Conservation (phyloP, 73 alveolate genomes). For the Paramecium octaurelia region DNA sequence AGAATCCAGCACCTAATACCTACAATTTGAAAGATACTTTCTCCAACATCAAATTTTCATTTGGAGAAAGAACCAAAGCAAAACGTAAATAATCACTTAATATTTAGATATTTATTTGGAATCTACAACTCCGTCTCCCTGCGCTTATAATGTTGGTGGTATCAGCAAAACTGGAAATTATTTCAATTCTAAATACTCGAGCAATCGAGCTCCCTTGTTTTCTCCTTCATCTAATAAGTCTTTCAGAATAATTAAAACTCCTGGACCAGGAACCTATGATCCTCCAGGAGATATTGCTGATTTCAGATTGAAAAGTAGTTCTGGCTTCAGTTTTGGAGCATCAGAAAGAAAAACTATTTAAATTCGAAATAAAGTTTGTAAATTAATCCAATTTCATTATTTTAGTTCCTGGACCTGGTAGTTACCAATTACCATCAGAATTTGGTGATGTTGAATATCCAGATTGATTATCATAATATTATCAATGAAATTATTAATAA, state of each 20-base stretch:
- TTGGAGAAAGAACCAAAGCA: slow-evolving; percentile 51
- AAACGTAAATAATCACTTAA: background rate
- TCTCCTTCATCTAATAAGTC: background rate
- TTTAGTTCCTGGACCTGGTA: slow-evolving; percentile 40
- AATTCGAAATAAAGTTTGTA: slow-evolving; percentile 8
- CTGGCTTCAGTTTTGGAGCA: background rate
- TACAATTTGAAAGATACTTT: background rate
- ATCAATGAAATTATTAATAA: background rate
- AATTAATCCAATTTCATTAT: background rate
- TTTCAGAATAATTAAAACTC: background rate
- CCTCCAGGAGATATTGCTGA: slow-evolving; percentile 51
- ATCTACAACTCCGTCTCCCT: slow-evolving; percentile 13
- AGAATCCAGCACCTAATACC: slow-evolving; percentile 24
- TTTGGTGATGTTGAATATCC: slow-evolving; percentile 52
- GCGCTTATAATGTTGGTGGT: slow-evolving; percentile 21
- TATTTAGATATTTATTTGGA: background rate
- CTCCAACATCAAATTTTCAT: background rate
- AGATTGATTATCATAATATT: background rate
- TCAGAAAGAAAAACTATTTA: background rate
- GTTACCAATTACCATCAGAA: slow-evolving; percentile 35
- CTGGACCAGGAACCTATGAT: slow-evolving; percentile 53
- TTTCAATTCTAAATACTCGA: background rate
- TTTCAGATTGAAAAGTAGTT: slow-evolving; percentile 10
- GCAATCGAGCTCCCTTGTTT: slow-evolving; percentile 24
- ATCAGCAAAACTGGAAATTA: background rate